Conservation (phyloP, 768 basidiomycete species). For the Leccinum incarnatum region DNA sequence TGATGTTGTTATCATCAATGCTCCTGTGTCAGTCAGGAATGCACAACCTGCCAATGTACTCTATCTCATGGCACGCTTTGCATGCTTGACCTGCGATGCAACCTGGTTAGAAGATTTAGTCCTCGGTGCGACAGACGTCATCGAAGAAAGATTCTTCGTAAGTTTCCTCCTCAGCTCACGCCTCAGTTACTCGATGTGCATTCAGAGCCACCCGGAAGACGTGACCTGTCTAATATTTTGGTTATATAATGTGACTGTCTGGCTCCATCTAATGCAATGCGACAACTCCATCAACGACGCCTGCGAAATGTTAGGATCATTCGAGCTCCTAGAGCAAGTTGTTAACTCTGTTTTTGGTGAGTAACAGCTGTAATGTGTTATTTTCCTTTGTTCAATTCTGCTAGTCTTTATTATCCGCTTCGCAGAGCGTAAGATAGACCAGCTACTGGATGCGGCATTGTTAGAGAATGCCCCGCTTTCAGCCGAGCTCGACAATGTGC, state of each 20-base stretch:
- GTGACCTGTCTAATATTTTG: slow-evolving; percentile 87
- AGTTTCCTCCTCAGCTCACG: slow-evolving; percentile 33
- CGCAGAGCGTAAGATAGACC: slow-evolving; percentile 86
- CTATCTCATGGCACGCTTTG: slow-evolving; percentile 90
- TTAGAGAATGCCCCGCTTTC: slow-evolving; percentile 81
- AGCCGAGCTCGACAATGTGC: slow-evolving; percentile 74
- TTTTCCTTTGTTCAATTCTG: slow-evolving; percentile 1
- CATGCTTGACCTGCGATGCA: slow-evolving; percentile 86
- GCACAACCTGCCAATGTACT: slow-evolving; percentile 87
- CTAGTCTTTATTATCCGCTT: slow-evolving; percentile 93
- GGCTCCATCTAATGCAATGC: slow-evolving; percentile 89
- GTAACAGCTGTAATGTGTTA: slow-evolving; percentile 11
- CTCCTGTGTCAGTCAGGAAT: slow-evolving; percentile 67
- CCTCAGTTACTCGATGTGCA: slow-evolving; percentile 12
- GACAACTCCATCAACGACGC: slow-evolving; percentile 74
- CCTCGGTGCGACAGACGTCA: slow-evolving; percentile 85
- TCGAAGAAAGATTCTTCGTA: slow-evolving; percentile 92
- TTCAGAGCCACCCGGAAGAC: slow-evolving; percentile 79
- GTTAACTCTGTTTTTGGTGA: slow-evolving; percentile 93
- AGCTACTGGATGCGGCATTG: slow-evolving; percentile 75
- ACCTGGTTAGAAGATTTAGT: slow-evolving; percentile 92
- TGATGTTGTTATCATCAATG: slow-evolving; percentile 76
- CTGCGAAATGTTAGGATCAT: slow-evolving; percentile 81
- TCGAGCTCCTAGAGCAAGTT: slow-evolving; percentile 86
- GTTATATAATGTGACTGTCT: slow-evolving; percentile 87